Evolutionary conservation across 768 basidiomycete species (phyloP), one percentile per base, ranked within the genome.

Genomic region (Russula emetica): DNA sequence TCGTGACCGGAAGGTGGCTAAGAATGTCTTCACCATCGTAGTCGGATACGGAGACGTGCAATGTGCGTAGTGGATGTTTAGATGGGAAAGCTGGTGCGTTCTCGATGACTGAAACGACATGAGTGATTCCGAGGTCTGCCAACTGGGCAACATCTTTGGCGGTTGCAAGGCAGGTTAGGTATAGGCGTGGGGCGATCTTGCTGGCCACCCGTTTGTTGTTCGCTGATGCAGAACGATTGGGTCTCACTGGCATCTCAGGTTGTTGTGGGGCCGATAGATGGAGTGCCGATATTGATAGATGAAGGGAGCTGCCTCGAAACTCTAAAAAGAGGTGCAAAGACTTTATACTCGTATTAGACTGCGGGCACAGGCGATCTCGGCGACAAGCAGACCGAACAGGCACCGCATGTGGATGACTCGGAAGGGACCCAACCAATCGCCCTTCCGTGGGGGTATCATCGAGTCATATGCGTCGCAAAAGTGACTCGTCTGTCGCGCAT

Each of bases 31-130:
- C 71, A 53, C 73, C 70, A 1, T 70, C 55, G 20, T 71, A 70
- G 71, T 86, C 85, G 45, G 72, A 71, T 32, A 86, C 65, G 14
- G 75, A 70, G 44, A 92, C 78, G 66, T 85, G 85, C 63, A 91
- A 72, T 26, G 70, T 75, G 24, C 74, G 72, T 60, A 88, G 78
- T 50, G 58, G 62, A 34, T 62, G 28, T 1, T 59, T 42, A 20
- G 75, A 73, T 7, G 82, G 82, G 62, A 84, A 74, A 13, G 69
- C 71, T 10, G 82, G 81, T 22, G 74, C 74, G 40, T 74, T 67
- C 61, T 90, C 87, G 52, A 90, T 65, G 36, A 86, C 80, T 28
- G 85, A 87, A 30, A 92, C 73, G 64, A 92, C 76, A 74, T 92
- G 90, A 0, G 90, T 92, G 67, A 90, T 82, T 14, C 86, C 86